A percentile compares a stretch with the other conserved stretches of the same genome.
phyloP scores from a whole-genome alignment of 169 alveolate species.

The Cryptosporidium parvum region DNA sequence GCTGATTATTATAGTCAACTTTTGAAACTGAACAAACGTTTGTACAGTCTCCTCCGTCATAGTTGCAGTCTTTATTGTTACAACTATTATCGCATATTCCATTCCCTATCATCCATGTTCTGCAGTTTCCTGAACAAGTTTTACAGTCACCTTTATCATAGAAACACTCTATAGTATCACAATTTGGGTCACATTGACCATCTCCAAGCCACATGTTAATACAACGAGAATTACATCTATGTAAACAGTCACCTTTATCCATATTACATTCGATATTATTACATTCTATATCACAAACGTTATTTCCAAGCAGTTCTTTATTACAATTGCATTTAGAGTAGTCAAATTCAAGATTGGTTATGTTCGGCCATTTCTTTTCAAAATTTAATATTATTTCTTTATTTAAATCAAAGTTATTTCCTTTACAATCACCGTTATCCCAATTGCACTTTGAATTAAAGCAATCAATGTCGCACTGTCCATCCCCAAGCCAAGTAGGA shows the following conservation, averaged over 20 bases:
- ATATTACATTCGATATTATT: conserved; percentile 72
- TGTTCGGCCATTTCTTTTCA: neutral
- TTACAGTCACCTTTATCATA: conserved; percentile 82
- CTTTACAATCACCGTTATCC: conserved; percentile 81
- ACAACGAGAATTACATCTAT: conserved; percentile 78
- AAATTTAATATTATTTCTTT: conserved; percentile 14
- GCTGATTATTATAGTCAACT: conserved; percentile 79
- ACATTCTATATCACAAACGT: conserved; percentile 64
- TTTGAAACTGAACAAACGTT: conserved; percentile 79
- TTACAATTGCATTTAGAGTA: conserved; percentile 55
- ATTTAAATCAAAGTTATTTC: neutral
- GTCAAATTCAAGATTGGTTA: conserved; percentile 42
- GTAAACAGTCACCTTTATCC: conserved; percentile 76
- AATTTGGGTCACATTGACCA: conserved; percentile 83
- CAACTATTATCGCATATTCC: conserved; percentile 80
- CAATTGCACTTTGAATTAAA: conserved; percentile 81
- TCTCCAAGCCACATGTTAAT: conserved; percentile 80
- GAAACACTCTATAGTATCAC: conserved; percentile 79
- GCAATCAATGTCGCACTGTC: conserved; percentile 81
- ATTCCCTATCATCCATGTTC: conserved; percentile 83
- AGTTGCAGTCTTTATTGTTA: conserved; percentile 77
- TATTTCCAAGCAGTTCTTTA: conserved; percentile 69
- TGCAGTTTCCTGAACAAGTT: conserved; percentile 77
- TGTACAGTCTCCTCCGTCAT: conserved; percentile 81
- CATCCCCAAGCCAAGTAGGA: conserved; percentile 84